A percentile compares a stretch with the other conserved stretches of the same genome.
phyloP scores from a whole-genome alignment of 2,329 filamentous ascomycete species.

The Metarhizium sp. region DNA sequence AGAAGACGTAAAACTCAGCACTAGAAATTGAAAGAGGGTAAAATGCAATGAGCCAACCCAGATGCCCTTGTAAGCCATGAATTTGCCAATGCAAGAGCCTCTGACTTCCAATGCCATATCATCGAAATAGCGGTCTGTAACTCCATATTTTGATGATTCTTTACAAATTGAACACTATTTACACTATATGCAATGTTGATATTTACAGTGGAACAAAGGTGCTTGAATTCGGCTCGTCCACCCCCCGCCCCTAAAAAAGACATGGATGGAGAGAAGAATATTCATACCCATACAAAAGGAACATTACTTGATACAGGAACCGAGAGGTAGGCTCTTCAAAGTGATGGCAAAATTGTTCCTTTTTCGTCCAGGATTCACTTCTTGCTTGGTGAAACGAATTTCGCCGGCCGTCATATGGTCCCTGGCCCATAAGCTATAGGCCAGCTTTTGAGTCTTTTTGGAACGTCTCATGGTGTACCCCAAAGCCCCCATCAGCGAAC shows the following conservation, averaged over 20 bases:
- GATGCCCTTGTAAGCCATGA: background rate
- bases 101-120: background rate
- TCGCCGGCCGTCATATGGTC: conserved; percentile 11
- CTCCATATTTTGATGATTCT: background rate
- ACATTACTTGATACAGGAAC: conserved; percentile 1
- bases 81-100: background rate
- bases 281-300: background rate
- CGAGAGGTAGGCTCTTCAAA: conserved; percentile 27
- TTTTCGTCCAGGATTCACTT: conserved; percentile 62
- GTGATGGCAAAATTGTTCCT: conserved; percentile 91
- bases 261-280: background rate
- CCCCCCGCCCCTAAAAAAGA: background rate
- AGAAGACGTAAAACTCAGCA: background rate
- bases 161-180: background rate
- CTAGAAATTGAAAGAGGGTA: background rate
- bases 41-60: background rate
- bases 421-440: conserved; percentile 79
- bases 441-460: conserved; percentile 74
- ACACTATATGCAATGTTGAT: background rate
- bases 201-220: background rate
- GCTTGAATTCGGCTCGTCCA: background rate
- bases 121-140: background rate
- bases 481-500: conserved; percentile 64
- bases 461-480: conserved; percentile 58
- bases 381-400: conserved; percentile 47